These are phyloP conservation scores for Sonneratia caseolaris DNA, from an alignment of 345 rosid species.

Conservation along the genomic window DNA sequence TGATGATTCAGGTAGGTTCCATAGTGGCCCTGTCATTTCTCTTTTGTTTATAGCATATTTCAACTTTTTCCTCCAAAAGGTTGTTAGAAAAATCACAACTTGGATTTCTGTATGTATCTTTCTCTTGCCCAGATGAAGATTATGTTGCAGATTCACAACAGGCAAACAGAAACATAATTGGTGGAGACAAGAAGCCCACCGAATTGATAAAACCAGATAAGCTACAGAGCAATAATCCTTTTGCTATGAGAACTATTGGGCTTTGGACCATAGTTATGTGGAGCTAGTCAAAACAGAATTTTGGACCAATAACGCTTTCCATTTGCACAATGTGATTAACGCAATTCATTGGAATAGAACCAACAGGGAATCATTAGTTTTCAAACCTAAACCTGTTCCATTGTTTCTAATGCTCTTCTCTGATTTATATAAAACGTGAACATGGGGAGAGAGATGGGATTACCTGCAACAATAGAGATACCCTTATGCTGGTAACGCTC, in stretches of 20 bases:
- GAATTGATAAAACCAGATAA: too few species aligned
- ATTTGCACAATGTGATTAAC: not conserved
- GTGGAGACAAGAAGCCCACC: too few species aligned
- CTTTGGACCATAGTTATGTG: too few species aligned
- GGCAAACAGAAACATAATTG: not conserved
- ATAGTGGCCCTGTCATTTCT: not conserved
- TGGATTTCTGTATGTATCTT: conserved; percentile 1
- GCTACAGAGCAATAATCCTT: too few species aligned
- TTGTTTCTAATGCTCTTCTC: too few species aligned
- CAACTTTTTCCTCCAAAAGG: conserved; percentile 13
- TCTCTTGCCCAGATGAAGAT: not conserved
- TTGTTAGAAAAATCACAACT: conserved; percentile 13
- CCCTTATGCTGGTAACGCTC: conserved; percentile 68
- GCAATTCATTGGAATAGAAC: not conserved
- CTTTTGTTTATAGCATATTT: not conserved
- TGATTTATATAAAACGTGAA: not conserved
- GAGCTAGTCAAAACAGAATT: too few species aligned
- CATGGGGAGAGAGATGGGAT: not conserved
- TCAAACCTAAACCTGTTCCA: too few species aligned
- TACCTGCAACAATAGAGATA: conserved; percentile 76
- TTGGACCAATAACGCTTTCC: too few species aligned
- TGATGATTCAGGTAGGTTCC: not conserved
- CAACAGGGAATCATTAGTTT: not conserved
- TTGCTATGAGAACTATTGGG: too few species aligned
- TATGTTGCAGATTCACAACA: not conserved